Evolutionary conservation across 306 rosid species (phyloP).

Genomic region (Morella rubra): DNA sequence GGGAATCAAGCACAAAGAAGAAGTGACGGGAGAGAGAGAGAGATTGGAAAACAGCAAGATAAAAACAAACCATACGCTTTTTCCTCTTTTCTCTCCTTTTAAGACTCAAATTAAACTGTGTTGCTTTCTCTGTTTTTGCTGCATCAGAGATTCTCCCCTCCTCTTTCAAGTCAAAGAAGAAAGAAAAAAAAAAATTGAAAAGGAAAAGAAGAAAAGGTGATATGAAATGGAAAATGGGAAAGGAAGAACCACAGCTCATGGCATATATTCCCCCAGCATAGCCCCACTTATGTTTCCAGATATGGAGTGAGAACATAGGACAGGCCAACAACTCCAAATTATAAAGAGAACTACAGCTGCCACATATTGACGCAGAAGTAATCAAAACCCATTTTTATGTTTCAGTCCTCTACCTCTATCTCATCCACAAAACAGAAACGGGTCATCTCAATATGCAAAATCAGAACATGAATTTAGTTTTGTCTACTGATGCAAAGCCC

Average conservation of each 20-base stretch:
- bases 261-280: slow-evolving; percentile 95
- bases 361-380: slow-evolving; percentile 41
- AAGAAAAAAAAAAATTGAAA: slow-evolving; percentile 11
- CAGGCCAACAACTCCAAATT: slow-evolving; percentile 55
- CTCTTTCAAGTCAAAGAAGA: slow-evolving; percentile 84
- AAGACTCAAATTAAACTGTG: slow-evolving; percentile 64
- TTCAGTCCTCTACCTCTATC: slow-evolving; percentile 28
- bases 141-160: slow-evolving; percentile 84
- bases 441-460: slow-evolving; percentile 61
- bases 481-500: slow-evolving; percentile 93
- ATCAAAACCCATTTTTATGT: slow-evolving; percentile 40
- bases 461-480: slow-evolving; percentile 78
- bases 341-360: slow-evolving; percentile 55
- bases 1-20: slow-evolving; percentile 56
- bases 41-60: slow-evolving; percentile 69
- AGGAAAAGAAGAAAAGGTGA: slow-evolving; percentile 39
- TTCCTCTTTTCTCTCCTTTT: slow-evolving; percentile 89
- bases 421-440: slow-evolving; percentile 36
- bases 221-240: slow-evolving; percentile 54
- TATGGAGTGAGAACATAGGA: slow-evolving; percentile 87
- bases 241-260: slow-evolving; percentile 65
- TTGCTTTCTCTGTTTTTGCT: slow-evolving; percentile 64
- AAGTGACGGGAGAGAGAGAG: slow-evolving; percentile 34
- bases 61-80: slow-evolving; percentile 94
- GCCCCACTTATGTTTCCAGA: slow-evolving; percentile 96